phyloP scores from a whole-genome alignment of 2,329 filamentous ascomycete species.

The Zasmidium citrigriseum region DNA sequence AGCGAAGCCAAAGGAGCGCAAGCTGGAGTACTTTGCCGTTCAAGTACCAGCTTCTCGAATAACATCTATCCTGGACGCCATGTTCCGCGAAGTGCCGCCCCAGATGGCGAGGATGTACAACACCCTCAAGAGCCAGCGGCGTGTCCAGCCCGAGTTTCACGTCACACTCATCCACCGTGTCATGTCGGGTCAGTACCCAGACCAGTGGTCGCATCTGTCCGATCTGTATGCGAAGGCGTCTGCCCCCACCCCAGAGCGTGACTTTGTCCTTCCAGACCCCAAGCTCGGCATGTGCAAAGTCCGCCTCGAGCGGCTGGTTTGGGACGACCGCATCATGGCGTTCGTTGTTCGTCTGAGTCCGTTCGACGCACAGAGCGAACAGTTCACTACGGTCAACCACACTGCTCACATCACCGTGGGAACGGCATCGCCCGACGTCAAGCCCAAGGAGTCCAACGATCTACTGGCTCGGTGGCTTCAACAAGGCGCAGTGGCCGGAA shows the following conservation, averaged over 20 bases:
- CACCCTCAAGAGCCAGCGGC: conserved; percentile 69
- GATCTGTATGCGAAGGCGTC: conserved; percentile 53
- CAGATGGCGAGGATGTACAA: conserved; percentile 69
- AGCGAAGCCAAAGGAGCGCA: conserved; percentile 51
- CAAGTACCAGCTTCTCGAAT: conserved; percentile 56
- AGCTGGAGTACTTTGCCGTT: conserved; percentile 67
- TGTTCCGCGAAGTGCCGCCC: conserved; percentile 63
- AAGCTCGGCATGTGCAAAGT: conserved; percentile 66
- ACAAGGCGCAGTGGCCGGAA: conserved; percentile 55
- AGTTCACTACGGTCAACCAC: conserved; percentile 67
- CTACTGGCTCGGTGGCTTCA: conserved; percentile 75
- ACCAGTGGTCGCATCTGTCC: conserved; percentile 74
- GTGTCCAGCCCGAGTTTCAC: conserved; percentile 85
- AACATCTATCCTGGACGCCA: conserved; percentile 62
- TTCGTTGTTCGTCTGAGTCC: conserved; percentile 73
- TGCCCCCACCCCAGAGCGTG: conserved; percentile 37
- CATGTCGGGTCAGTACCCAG: conserved; percentile 58
- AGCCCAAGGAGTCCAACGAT: conserved; percentile 93
- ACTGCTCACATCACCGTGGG: conserved; percentile 89
- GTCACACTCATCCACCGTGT: conserved; percentile 89
- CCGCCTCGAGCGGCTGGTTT: conserved; percentile 70
- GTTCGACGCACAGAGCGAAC: conserved; percentile 51
- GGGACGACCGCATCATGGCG: conserved; percentile 85
- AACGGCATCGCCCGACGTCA: conserved; percentile 71
- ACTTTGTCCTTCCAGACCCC: conserved; percentile 45